Conservation (phyloP, 352 stramenopile genomes). For the Phytophthora kernoviae region DNA sequence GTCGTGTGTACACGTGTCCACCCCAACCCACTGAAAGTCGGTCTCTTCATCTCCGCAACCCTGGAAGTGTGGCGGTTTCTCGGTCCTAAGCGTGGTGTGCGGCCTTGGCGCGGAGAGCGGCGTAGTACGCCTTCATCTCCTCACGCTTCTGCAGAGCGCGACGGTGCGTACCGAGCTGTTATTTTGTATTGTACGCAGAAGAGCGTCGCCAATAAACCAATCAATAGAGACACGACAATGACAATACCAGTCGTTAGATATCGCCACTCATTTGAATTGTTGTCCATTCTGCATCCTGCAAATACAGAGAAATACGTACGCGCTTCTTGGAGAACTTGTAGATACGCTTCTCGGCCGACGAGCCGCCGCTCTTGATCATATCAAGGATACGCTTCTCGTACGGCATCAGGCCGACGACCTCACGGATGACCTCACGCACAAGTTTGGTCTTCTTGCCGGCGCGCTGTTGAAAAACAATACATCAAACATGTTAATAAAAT, state of each 20-base stretch:
- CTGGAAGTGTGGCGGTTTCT: constrained; percentile 51
- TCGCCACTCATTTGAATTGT: no score
- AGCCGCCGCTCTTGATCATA: constrained; percentile 99
- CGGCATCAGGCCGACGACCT: constrained; percentile 97
- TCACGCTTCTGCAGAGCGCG: constrained; percentile 98
- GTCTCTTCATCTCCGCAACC: constrained; percentile 39
- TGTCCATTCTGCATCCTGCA: no score
- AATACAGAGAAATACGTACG: constrained; percentile 59
- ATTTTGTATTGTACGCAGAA: constrained; percentile 4
- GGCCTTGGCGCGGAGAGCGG: constrained; percentile 95
- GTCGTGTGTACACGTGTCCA: constrained; percentile 28
- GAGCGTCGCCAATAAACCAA: constrained; percentile 1
- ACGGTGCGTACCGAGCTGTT: constrained; percentile 97
- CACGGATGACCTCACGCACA: constrained; percentile 95
- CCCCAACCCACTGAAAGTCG: constrained; percentile 32
- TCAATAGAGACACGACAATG: constrained; percentile 3
- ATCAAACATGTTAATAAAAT: constrained; percentile 20
- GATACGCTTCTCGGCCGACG: constrained; percentile 97
- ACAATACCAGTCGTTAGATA: constrained; percentile 26
- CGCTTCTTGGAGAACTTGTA: constrained; percentile 99
- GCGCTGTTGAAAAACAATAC: constrained; percentile 47
- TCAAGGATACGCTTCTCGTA: constrained; percentile 99
- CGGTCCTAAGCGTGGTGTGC: constrained; percentile 70
- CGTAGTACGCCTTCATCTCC: constrained; percentile 99
- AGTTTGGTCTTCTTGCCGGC: constrained; percentile 95